Base-by-base conservation (phyloP, 306 rosid genomes). In the Citrullus colocynthis region DNA sequence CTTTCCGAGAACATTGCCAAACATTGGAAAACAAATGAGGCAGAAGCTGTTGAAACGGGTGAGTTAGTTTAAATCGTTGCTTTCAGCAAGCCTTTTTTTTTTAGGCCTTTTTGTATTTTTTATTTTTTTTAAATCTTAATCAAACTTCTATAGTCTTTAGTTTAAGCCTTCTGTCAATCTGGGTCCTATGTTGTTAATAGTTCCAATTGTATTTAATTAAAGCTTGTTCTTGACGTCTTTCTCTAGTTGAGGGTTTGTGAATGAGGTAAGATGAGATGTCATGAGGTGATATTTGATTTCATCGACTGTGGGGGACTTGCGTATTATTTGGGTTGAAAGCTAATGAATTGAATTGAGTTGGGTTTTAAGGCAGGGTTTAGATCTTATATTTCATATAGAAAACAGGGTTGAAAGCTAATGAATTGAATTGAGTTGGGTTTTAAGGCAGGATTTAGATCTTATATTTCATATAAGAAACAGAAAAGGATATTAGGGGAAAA, bases 1-100 rank as follows among this genome's bases (percentile, higher is more conserved):
- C 98, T 94, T 28, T 94, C 98, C 11, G 98, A 94, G 86, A 94
- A 94, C 86, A 92, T 94, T 37, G 98, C 98, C 2, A 94, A 94
- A 85, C 97, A 94, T 78, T 94, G 98, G 98, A 94, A 94, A 85
- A 52, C 86, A 5, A 94, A 92, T 1, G 98, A 94, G 83, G 97
- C 78, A 0, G 98, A 94, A 84, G 98, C 98, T 42, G 98, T 94
- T 57, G 98, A 94, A 92, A 94, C 97, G 64, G 98, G 98, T 92
- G 81, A 77, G 34, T 18, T 49, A 21, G 56, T 78, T 6, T 72
- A 49, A 9, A 32, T 52, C 45, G 28, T 73, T 49, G 24, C 24
- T 49, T 49, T 28, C 9, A 4, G 8, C 15, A 17, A 72, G 8
- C 39, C 12, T 45, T 39, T 66, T 3, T 18, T n/a, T n/a, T n/a